phyloP scores from a whole-genome alignment of 495 filamentous ascomycete genomes.

The Penicillium malachiteum region DNA sequence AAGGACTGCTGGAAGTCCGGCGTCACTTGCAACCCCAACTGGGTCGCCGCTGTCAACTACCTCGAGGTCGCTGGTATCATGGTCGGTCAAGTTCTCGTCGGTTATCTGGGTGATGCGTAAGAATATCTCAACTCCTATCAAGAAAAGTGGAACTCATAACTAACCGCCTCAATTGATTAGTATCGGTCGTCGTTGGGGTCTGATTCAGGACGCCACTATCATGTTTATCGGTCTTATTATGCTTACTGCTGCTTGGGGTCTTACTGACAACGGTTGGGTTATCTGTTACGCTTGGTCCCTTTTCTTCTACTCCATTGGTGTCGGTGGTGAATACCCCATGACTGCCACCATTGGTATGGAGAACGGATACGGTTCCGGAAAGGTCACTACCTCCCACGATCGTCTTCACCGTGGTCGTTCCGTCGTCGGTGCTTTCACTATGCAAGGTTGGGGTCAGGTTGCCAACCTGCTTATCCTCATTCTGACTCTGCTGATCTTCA shows the following conservation, averaged over 20 bases:
- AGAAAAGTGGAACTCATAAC: not conserved
- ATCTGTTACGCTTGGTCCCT: conserved; percentile 88
- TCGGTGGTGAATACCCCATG: conserved; percentile 92
- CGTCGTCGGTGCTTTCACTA: conserved; percentile 86
- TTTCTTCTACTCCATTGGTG: conserved; percentile 86
- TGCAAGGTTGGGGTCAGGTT: conserved; percentile 95
- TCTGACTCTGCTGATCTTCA: conserved; percentile 73
- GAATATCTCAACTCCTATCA: not conserved
- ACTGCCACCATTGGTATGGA: conserved; percentile 92
- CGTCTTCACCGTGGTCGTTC: conserved; percentile 89
- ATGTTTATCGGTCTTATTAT: conserved; percentile 87
- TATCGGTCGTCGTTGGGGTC: conserved; percentile 82
- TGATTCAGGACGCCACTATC: conserved; percentile 84
- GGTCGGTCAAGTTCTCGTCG: conserved; percentile 75
- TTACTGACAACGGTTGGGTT: conserved; percentile 80
- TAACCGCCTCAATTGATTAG: conserved; percentile 32
- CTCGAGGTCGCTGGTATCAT: conserved; percentile 87
- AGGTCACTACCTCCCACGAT: conserved; percentile 79
- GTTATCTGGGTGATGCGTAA: conserved; percentile 57
- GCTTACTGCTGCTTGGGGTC: conserved; percentile 81
- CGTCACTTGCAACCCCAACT: conserved; percentile 65
- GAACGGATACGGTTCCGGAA: conserved; percentile 77
- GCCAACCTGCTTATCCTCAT: conserved; percentile 84
- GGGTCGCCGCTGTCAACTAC: conserved; percentile 75
- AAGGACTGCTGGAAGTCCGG: conserved; percentile 66